These are phyloP conservation scores for Blepharisma japonicum DNA, from an alignment of 73 alveolate genomes.

Conservation along the genomic window DNA sequence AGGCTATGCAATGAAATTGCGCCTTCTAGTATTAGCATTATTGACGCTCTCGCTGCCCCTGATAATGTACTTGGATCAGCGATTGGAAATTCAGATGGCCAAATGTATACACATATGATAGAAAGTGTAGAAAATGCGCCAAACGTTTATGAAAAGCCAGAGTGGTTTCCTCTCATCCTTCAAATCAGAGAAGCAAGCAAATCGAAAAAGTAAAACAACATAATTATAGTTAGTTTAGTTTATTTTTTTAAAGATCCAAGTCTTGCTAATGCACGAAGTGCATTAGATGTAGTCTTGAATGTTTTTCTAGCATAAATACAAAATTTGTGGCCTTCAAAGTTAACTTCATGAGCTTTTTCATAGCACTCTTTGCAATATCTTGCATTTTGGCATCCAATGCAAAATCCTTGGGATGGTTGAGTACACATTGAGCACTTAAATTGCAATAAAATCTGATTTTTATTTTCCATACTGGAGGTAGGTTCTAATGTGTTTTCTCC, in stretches of 20 bases:
- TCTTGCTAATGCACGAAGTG: no score
- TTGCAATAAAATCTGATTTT: no score
- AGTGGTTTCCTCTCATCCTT: not conserved
- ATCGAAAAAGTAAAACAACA: not conserved
- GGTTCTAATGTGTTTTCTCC: no score
- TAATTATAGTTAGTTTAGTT: not conserved
- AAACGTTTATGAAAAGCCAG: not conserved
- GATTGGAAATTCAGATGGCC: slow-evolving; percentile 55
- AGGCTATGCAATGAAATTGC: slow-evolving; percentile 4
- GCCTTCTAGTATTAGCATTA: not conserved
- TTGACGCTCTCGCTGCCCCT: slow-evolving; percentile 57
- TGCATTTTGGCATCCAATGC: slow-evolving; percentile 46
- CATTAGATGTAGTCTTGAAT: no score
- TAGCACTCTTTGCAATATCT: no score
- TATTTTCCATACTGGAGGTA: no score
- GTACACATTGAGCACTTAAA: slow-evolving; percentile 55
- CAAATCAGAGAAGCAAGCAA: not conserved
- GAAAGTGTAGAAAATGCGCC: slow-evolving; percentile 16
- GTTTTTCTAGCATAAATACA: no score
- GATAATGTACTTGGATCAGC: slow-evolving; percentile 45
- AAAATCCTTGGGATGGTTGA: slow-evolving; percentile 23
- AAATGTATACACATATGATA: slow-evolving; percentile 31
- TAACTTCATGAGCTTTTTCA: no score
- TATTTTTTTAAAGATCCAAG: not conserved
- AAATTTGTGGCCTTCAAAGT: no score